Conservation (phyloP, 1,284 basidiomycete genomes). For the Ustilago hordei region DNA sequence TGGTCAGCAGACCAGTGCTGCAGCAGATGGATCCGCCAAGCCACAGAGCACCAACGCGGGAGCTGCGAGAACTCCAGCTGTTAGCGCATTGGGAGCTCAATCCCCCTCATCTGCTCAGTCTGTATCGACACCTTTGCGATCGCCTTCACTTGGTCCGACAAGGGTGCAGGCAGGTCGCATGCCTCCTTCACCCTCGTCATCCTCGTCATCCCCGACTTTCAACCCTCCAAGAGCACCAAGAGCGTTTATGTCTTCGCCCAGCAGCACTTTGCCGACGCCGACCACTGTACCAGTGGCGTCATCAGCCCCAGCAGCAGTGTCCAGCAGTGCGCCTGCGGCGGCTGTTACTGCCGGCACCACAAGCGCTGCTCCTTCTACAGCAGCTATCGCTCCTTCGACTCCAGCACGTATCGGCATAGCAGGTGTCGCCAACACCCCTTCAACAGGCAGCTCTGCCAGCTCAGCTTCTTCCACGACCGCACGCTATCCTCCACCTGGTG, state of each 20-base stretch:
- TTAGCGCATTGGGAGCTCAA: slow-evolving; percentile 1
- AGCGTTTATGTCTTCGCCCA: slow-evolving; percentile 41
- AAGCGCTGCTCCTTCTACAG: background rate
- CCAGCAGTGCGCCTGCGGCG: slow-evolving; percentile 3
- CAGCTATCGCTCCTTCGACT: slow-evolving; percentile 17
- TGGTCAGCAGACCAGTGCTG: slow-evolving; percentile 6
- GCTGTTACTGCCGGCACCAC: background rate
- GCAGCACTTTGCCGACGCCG: slow-evolving; percentile 12
- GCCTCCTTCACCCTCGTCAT: slow-evolving; percentile 35
- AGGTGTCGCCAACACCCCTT: slow-evolving; percentile 31
- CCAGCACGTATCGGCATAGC: slow-evolving; percentile 24
- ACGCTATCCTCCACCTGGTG: slow-evolving; percentile 12
- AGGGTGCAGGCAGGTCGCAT: slow-evolving; percentile 18
- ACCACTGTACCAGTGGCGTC: slow-evolving; percentile 1
- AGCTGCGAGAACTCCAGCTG: slow-evolving; percentile 6
- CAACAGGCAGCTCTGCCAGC: slow-evolving; percentile 25
- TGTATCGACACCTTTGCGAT: slow-evolving; percentile 17
- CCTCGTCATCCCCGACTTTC: slow-evolving; percentile 13
- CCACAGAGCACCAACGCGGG: slow-evolving; percentile 6
- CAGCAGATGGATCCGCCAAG: slow-evolving; percentile 22
- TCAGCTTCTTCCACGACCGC: slow-evolving; percentile 17
- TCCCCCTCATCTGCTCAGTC: background rate
- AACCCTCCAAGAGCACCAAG: slow-evolving; percentile 48
- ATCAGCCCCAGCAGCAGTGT: background rate
- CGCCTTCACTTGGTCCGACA: slow-evolving; percentile 30